A percentile compares a stretch with the other conserved stretches of the same genome.
These are phyloP conservation scores for Oenanthe javanica DNA, from an alignment of 140 eudicot genomes.

Conservation along the genomic window DNA sequence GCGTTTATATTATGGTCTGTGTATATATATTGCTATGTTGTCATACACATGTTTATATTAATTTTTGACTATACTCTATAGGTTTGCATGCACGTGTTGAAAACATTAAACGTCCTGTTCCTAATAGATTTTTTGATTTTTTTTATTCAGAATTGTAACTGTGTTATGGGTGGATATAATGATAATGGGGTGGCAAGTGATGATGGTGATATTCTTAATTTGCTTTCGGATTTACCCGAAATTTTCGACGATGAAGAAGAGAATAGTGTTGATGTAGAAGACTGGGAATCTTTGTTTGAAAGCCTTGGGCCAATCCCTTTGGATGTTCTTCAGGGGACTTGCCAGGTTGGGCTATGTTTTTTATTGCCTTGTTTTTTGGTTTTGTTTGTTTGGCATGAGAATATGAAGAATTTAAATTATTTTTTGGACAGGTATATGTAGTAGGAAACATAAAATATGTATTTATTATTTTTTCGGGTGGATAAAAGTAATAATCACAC, in stretches of 20 bases:
- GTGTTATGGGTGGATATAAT: conserved; percentile 24
- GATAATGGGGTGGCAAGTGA: conserved; percentile 26
- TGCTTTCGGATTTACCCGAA: conserved; percentile 54
- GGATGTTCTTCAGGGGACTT: background rate
- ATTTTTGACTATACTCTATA: background rate
- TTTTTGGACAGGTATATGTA: background rate
- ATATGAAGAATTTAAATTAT: background rate
- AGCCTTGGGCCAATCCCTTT: conserved; percentile 11
- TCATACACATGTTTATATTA: background rate
- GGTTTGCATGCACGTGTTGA: background rate
- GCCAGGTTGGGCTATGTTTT: conserved; percentile 10
- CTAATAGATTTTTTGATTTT: background rate
- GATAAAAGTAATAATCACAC: background rate
- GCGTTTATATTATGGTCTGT: background rate
- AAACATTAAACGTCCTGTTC: background rate
- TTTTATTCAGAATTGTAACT: background rate
- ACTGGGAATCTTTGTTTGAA: conserved; percentile 19
- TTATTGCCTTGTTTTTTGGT: conserved; percentile 3
- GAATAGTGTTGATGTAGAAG: conserved; percentile 24
- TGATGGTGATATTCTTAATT: conserved; percentile 30
- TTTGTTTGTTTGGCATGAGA: background rate
- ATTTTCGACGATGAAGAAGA: conserved; percentile 39
- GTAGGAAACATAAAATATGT: background rate
- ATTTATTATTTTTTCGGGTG: too few relatives aligned
- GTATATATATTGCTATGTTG: background rate